Percentiles rank a stretch among this genome's conserved stretches.
Evolutionary conservation across 768 basidiomycete genomes (phyloP).

Genomic region (Porphyrellus cyaneotinctus): DNA sequence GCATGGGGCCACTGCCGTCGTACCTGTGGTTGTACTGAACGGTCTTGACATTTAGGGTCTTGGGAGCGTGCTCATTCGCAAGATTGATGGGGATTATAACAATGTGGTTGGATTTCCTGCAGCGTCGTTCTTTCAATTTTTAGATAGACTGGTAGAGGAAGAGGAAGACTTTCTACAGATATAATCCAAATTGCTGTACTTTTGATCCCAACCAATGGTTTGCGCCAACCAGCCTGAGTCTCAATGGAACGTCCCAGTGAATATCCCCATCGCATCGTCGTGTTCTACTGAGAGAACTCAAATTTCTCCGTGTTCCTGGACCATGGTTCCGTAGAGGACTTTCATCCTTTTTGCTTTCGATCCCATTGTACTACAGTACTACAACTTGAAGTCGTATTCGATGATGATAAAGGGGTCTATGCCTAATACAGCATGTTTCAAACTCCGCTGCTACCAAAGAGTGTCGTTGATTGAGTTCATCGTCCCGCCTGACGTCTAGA

Average conservation of each 20-base stretch:
- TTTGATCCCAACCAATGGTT: no score
- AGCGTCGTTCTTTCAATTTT: slow-evolving; percentile 73
- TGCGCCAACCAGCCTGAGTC: no score
- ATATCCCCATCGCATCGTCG: no score
- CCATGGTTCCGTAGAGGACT: no score
- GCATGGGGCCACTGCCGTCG: no score
- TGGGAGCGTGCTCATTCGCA: slow-evolving; percentile 76
- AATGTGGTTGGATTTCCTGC: slow-evolving; percentile 94
- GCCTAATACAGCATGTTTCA: slow-evolving; percentile 14
- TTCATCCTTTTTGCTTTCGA: no score
- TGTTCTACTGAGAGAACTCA: no score
- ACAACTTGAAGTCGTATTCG: no score
- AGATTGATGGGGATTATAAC: slow-evolving; percentile 85
- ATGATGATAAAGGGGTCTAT: slow-evolving; percentile 10
- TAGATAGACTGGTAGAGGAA: slow-evolving; percentile 69
- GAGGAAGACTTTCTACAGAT: slow-evolving; percentile 63
- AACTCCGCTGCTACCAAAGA: slow-evolving; percentile 21
- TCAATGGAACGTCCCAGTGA: no score
- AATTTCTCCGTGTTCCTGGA: no score
- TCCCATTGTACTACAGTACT: no score
- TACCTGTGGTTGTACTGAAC: neutral
- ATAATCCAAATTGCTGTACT: neutral
- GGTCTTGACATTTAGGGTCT: slow-evolving; percentile 53
- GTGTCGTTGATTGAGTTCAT: slow-evolving; percentile 17
- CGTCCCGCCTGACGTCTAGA: slow-evolving; percentile 38